A percentile compares a stretch with the other conserved stretches of the same genome.
Evolutionary conservation across 2,329 filamentous ascomycete genomes (phyloP).

Genomic region (Diaporthe humulicola): DNA sequence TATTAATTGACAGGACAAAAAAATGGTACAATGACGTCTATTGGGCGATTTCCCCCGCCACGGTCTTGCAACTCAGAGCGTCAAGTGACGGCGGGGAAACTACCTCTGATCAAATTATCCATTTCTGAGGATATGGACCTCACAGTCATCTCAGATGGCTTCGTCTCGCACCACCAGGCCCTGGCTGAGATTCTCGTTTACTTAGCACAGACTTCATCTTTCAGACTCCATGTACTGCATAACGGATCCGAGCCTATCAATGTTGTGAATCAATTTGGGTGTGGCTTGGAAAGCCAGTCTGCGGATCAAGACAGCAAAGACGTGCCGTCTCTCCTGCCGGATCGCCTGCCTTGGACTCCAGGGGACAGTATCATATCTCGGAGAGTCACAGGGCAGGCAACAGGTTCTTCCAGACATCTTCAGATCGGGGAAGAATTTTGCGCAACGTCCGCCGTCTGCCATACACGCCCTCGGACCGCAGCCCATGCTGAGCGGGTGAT

Average conservation of each 20-base stretch:
- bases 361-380: neutral
- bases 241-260: neutral
- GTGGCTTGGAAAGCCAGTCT: neutral
- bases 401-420: neutral
- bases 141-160: neutral
- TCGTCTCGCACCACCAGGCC: neutral
- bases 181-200: neutral
- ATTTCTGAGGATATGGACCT: neutral
- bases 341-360: neutral
- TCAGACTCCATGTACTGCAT: neutral
- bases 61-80: neutral
- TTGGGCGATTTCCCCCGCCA: neutral
- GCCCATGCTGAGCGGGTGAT: neutral
- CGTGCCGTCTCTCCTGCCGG: neutral
- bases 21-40: neutral
- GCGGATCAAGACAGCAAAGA: neutral
- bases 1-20: no score
- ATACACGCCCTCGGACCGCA: neutral
- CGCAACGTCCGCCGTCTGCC: neutral
- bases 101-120: neutral
- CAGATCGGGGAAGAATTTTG: neutral
- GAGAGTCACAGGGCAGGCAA: neutral
- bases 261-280: neutral
- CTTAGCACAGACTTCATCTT: no score
- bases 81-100: neutral